These are phyloP conservation scores for Wallacemonas sp. DNA, from an alignment of 208 protist genomes.

Conservation along the genomic window DNA sequence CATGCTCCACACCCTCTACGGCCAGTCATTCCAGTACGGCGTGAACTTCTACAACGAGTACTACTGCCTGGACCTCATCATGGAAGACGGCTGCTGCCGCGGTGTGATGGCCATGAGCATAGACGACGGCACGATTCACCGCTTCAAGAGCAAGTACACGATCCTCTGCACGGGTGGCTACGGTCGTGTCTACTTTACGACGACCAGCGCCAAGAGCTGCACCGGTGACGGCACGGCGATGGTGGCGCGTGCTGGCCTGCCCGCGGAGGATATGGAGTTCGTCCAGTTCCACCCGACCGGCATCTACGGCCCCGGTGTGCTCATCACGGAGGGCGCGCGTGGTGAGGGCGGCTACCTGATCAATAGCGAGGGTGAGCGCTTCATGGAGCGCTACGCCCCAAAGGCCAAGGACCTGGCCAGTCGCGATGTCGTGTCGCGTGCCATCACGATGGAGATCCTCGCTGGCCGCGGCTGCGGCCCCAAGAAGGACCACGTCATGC, in stretches of 20 bases:
- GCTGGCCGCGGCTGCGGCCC: slow-evolving; percentile 92
- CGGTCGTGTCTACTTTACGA: slow-evolving; percentile 97
- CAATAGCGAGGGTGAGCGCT: slow-evolving; percentile 98
- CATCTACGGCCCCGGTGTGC: slow-evolving; percentile 98
- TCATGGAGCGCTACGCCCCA: slow-evolving; percentile 98
- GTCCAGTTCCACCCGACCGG: slow-evolving; percentile 99
- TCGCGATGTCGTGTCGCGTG: slow-evolving; percentile 98
- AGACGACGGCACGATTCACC: slow-evolving; percentile 98
- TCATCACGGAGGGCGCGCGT: slow-evolving; percentile 98
- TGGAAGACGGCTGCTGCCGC: slow-evolving; percentile 96
- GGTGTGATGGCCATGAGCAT: slow-evolving; percentile 97
- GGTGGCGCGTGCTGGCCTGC: slow-evolving; percentile 97
- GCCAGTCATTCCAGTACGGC: slow-evolving; percentile 96
- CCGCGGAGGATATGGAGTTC: slow-evolving; percentile 98
- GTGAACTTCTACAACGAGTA: slow-evolving; percentile 99
- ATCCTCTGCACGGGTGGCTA: slow-evolving; percentile 98
- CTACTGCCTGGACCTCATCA: slow-evolving; percentile 99
- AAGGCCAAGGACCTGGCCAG: slow-evolving; percentile 99
- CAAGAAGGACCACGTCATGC: slow-evolving; percentile 97
- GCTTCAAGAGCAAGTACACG: slow-evolving; percentile 97
- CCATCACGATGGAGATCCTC: slow-evolving; percentile 98
- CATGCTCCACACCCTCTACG: slow-evolving; percentile 99
- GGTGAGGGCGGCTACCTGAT: slow-evolving; percentile 98
- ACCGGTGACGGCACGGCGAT: slow-evolving; percentile 99
- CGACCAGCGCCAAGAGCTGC: slow-evolving; percentile 98